These are phyloP conservation scores for Endoconidiophora polonica DNA, from an alignment of 2,329 filamentous ascomycete species.

Conservation along the genomic window DNA sequence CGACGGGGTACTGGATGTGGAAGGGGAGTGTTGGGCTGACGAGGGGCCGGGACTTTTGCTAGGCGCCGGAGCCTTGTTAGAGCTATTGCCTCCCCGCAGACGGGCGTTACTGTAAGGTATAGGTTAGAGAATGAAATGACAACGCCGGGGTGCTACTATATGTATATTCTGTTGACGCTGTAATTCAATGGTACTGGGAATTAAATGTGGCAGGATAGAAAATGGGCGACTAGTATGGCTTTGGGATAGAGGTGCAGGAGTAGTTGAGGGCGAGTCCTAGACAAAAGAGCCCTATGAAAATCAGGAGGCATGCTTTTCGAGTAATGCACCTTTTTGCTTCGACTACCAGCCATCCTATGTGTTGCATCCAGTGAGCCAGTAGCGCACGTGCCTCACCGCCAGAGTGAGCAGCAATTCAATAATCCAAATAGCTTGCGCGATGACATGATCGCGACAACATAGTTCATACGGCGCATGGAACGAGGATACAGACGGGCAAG, in stretches of 20 bases:
- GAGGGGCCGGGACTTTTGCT: conserved; percentile 36
- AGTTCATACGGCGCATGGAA: too few species aligned
- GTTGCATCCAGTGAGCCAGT: conserved; percentile 10
- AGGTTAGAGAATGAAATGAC: background rate
- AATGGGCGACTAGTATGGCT: background rate
- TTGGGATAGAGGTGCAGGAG: background rate
- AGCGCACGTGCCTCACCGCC: conserved; percentile 12
- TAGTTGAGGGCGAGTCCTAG: background rate
- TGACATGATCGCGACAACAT: too few species aligned
- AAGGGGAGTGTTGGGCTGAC: conserved; percentile 28
- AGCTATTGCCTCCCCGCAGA: conserved; percentile 12
- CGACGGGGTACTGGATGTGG: conserved; percentile 10
- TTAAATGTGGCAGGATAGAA: background rate
- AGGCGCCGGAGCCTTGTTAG: conserved; percentile 29
- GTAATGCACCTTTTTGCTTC: conserved; percentile 5
- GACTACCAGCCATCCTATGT: conserved; percentile 4
- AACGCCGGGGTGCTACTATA: too few species aligned
- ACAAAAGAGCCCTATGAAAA: conserved; percentile 4
- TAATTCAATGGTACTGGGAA: too few species aligned
- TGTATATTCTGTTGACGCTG: too few species aligned
- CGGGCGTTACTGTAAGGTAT: conserved; percentile 20
- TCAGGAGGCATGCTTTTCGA: conserved; percentile 9
- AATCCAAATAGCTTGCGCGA: too few species aligned
- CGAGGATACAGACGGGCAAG: too few species aligned
- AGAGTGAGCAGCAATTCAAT: background rate